Evolutionary conservation across 2,329 filamentous ascomycete genomes (phyloP), one percentile per base, ranked within the genome.

Genomic region (Botrytis sinoallii): DNA sequence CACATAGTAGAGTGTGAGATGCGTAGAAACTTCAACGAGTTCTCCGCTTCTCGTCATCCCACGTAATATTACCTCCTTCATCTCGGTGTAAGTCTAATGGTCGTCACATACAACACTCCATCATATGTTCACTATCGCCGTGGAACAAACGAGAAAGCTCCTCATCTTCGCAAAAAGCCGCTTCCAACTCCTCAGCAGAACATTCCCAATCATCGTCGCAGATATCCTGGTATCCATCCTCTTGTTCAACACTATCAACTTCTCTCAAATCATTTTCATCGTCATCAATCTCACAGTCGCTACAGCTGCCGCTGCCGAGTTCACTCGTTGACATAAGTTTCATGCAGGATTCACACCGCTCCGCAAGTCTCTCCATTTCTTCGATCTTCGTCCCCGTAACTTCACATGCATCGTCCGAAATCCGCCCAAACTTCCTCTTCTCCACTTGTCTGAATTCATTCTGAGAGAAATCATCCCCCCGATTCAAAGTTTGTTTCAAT

Each of bases 271-370:
- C 6, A 55, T 16, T 29, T 0, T 9, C 18, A n/a, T 38, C 20
- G 29, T 4, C 32, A 4, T 18, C 10, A 16, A 22, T 12, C 10
- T 25, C 18, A 25, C 25, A 14, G 12, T 29, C 25, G 10, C 20
- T 16, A 35, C 32, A 2, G 59, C 32, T 25, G 5, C 5, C 20
- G 7, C 10, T 61, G 0, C 35, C 10, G 20, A 1, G 2, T 0
- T 16, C 18, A 1, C 59, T 20, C 22, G 5, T 25, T 14, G 3
- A 12, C 2, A 25, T 38, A 5, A 32, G 38, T 6, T 3, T 38
- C 32, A 7, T 38, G 20, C 3, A 61, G 9, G 2, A 9, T 25
- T 61, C 32, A 38, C 8, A 3, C 35, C 22, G 6, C 10, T 38
- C 35, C 5, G 12, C 22, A 14, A 1, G 2, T 6, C 25, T 61